phyloP scores from a whole-genome alignment of 2,329 filamentous ascomycete species.

The Ascochyta rabiei region DNA sequence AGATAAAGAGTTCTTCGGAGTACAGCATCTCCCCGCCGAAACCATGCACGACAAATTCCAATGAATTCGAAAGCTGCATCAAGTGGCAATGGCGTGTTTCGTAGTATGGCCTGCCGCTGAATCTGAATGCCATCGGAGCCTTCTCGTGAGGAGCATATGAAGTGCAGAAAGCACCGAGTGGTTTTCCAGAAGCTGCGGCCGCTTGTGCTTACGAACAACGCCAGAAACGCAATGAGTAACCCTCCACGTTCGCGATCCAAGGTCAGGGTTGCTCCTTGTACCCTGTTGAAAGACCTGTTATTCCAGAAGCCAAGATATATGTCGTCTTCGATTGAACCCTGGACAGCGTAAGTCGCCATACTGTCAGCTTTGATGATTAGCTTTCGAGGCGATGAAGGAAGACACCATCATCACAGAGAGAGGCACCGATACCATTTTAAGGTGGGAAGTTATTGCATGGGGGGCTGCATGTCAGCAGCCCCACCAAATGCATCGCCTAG shows the following conservation, averaged over 20 bases:
- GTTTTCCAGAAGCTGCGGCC: slow-evolving; percentile 26
- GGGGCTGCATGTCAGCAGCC: slow-evolving; percentile 1
- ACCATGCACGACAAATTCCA: not conserved
- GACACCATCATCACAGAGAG: not conserved
- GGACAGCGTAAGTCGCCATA: not conserved
- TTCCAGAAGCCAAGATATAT: slow-evolving; percentile 26
- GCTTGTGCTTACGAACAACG: slow-evolving; percentile 23
- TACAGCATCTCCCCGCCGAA: not conserved
- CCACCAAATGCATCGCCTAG: not conserved
- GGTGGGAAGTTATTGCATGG: not conserved
- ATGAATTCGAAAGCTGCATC: slow-evolving; percentile 15
- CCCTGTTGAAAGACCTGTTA: slow-evolving; percentile 13
- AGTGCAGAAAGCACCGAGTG: slow-evolving; percentile 17
- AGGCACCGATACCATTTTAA: not conserved
- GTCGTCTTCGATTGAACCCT: slow-evolving; percentile 2
- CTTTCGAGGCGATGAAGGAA: not conserved
- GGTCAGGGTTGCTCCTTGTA: slow-evolving; percentile 26
- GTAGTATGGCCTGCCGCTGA: slow-evolving; percentile 43
- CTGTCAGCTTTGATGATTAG: not conserved
- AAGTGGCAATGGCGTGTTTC: slow-evolving; percentile 32
- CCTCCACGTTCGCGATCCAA: slow-evolving; percentile 16
- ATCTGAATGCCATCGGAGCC: slow-evolving; percentile 36
- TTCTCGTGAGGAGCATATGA: slow-evolving; percentile 9
- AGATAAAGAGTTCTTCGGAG: not conserved
- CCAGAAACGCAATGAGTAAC: slow-evolving; percentile 31